Conservation (phyloP, 352 stramenopile genomes). For the Phytophthora lateralis region DNA sequence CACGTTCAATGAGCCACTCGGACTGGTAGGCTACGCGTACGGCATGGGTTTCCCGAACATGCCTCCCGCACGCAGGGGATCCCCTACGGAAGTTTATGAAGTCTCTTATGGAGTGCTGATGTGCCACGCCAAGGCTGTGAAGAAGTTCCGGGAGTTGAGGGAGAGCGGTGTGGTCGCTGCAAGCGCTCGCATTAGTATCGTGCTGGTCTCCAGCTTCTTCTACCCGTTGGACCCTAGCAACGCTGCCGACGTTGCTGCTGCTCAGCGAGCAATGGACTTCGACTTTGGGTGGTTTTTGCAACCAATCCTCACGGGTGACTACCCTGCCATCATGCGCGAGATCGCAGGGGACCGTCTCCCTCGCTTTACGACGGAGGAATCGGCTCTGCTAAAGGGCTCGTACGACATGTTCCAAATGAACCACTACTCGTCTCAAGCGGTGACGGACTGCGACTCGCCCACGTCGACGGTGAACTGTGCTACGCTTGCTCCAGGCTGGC, state of each 20-base stretch:
- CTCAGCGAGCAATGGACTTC: slow-evolving; percentile 87
- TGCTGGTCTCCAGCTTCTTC: slow-evolving; percentile 83
- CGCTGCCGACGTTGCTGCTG: slow-evolving; percentile 58
- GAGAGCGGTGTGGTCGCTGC: slow-evolving; percentile 31
- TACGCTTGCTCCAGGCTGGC: slow-evolving; percentile 43
- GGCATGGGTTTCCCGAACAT: slow-evolving; percentile 57
- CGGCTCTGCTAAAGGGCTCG: slow-evolving; percentile 72
- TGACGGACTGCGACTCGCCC: slow-evolving; percentile 57
- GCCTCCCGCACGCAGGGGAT: slow-evolving; percentile 39
- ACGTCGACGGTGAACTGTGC: slow-evolving; percentile 37
- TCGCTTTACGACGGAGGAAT: slow-evolving; percentile 83
- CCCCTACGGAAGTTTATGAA: slow-evolving; percentile 45
- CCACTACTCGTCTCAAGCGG: slow-evolving; percentile 89
- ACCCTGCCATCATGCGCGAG: slow-evolving; percentile 91
- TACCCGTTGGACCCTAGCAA: slow-evolving; percentile 78
- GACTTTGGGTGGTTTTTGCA: slow-evolving; percentile 93
- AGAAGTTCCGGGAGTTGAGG: slow-evolving; percentile 87
- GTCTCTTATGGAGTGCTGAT: slow-evolving; percentile 90
- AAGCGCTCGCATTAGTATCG: slow-evolving; percentile 90
- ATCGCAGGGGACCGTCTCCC: slow-evolving; percentile 86
- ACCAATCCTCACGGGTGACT: slow-evolving; percentile 90
- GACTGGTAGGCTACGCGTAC: slow-evolving; percentile 87
- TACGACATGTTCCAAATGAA: slow-evolving; percentile 96
- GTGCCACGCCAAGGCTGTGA: slow-evolving; percentile 87
- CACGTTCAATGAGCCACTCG: slow-evolving; percentile 95